Evolutionary conservation across 768 basidiomycete species (phyloP).

Genomic region (Hericium erinaceus): DNA sequence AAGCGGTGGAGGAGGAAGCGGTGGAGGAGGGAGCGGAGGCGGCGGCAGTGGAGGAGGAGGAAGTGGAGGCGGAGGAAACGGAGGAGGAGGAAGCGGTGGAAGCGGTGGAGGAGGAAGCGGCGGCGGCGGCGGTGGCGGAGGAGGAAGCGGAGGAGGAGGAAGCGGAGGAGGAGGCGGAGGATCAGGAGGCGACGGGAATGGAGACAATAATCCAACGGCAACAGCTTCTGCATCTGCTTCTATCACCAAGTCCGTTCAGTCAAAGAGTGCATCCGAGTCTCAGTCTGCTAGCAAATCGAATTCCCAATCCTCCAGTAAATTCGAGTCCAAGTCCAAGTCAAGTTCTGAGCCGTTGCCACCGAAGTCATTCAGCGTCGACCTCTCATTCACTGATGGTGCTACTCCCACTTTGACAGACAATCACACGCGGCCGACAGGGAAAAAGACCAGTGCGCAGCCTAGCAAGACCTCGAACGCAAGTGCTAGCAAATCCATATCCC

Average conservation of each 20-base stretch:
- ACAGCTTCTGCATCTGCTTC: too few relatives aligned
- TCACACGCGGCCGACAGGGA: too few relatives aligned
- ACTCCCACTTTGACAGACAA: too few relatives aligned
- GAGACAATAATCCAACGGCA: too few relatives aligned
- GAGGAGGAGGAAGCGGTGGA: slow-evolving; percentile 14
- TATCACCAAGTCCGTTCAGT: neutral
- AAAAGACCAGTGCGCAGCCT: too few relatives aligned
- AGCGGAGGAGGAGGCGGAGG: too few relatives aligned
- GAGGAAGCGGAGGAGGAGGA: slow-evolving; percentile 25
- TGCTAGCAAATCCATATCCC: too few relatives aligned
- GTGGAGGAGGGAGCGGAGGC: neutral
- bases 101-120: slow-evolving; percentile 19
- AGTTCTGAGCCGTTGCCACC: neutral
- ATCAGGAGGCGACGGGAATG: too few relatives aligned
- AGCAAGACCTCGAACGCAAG: too few relatives aligned
- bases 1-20: too few relatives aligned
- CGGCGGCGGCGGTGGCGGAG: slow-evolving; percentile 33
- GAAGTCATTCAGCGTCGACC: neutral
- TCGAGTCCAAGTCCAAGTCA: neutral
- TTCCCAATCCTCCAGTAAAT: neutral
- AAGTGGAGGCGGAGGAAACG: neutral
- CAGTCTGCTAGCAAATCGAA: neutral
- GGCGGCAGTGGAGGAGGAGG: neutral
- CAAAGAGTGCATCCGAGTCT: neutral
- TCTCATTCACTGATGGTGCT: neutral